Percentiles rank a stretch among this genome's conserved stretches.
phyloP scores from a whole-genome alignment of 257 asterid species.

The Primulina huaijiensis region DNA sequence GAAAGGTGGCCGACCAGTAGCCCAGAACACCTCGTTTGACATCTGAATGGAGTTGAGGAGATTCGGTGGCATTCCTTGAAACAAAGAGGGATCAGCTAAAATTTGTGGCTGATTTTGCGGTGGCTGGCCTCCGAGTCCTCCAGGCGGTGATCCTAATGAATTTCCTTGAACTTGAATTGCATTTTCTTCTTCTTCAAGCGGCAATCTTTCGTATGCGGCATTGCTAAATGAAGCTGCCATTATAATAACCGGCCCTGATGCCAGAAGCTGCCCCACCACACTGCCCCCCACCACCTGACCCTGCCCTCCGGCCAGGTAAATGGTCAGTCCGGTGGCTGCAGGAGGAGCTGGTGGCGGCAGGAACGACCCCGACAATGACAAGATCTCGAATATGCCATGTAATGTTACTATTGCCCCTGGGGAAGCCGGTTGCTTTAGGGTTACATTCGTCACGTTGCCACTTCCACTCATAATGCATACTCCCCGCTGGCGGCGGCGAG shows the following conservation, averaged over 20 bases:
- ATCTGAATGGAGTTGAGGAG: conserved; percentile 49
- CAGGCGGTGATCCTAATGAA: conserved; percentile 37
- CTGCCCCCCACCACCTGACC: conserved; percentile 95
- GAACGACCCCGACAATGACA: conserved; percentile 72
- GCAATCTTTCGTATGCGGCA: conserved; percentile 87
- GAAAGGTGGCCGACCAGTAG: conserved; percentile 59
- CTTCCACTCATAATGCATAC: conserved; percentile 87
- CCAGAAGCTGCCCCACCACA: conserved; percentile 78
- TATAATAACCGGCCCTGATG: conserved; percentile 77
- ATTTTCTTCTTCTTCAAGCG: conserved; percentile 68
- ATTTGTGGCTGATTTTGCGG: conserved; percentile 30
- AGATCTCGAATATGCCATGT: conserved; percentile 84
- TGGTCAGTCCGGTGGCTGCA: conserved; percentile 63
- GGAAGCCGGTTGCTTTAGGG: conserved; percentile 75
- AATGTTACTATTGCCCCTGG: conserved; percentile 72
- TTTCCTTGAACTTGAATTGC: conserved; percentile 32
- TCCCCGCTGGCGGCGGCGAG: conserved; percentile 76
- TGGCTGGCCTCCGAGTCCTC: conserved; percentile 24
- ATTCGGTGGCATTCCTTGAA: conserved; percentile 61
- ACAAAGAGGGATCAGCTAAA: conserved; percentile 46
- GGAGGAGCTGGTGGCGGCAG: conserved; percentile 95
- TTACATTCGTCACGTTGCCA: conserved; percentile 75
- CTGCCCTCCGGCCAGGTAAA: conserved; percentile 85
- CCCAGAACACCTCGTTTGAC: conserved; percentile 66
- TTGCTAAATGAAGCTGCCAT: conserved; percentile 95